These are phyloP conservation scores for Teunomyces aglyptinius DNA, from an alignment of 805 yeast genomes.

Conservation along the genomic window DNA sequence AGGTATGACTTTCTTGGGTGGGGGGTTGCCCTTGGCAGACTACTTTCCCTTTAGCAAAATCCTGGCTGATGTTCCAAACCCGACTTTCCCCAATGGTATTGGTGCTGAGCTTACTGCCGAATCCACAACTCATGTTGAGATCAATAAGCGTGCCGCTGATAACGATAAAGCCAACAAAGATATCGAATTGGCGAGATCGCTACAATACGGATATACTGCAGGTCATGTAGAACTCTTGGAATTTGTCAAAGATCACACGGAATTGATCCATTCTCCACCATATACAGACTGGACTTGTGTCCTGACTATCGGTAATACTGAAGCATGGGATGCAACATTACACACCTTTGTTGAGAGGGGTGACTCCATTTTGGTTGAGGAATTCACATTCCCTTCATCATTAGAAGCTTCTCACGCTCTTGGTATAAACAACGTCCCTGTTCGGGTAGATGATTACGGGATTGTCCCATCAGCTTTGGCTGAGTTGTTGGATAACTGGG, in stretches of 20 bases:
- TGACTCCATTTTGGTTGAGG: conserved; percentile 82
- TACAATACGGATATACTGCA: conserved; percentile 86
- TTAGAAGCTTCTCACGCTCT: conserved; percentile 76
- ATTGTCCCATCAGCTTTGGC: conserved; percentile 71
- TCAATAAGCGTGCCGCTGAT: conserved; percentile 31
- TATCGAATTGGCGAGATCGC: conserved; percentile 75
- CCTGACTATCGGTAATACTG: conserved; percentile 83
- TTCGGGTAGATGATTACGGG: conserved; percentile 77
- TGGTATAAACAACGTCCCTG: conserved; percentile 67
- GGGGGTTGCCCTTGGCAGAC: conserved; percentile 89
- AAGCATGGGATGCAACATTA: conserved; percentile 79
- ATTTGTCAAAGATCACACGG: conserved; percentile 76
- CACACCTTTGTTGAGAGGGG: conserved; percentile 77
- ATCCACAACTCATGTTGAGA: conserved; percentile 42
- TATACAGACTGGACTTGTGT: conserved; percentile 68
- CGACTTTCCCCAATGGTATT: conserved; percentile 79
- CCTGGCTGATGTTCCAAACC: conserved; percentile 66
- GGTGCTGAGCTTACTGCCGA: conserved; percentile 54
- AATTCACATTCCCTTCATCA: conserved; percentile 79
- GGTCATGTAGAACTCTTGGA: conserved; percentile 72
- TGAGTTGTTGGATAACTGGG: conserved; percentile 65
- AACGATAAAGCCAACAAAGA: conserved; percentile 34
- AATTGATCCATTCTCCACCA: conserved; percentile 43
- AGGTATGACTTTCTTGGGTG: conserved; percentile 83
- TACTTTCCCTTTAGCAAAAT: conserved; percentile 90